Base-by-base conservation (phyloP, 257 asterid genomes). In the Nicotiana paniculata region DNA sequence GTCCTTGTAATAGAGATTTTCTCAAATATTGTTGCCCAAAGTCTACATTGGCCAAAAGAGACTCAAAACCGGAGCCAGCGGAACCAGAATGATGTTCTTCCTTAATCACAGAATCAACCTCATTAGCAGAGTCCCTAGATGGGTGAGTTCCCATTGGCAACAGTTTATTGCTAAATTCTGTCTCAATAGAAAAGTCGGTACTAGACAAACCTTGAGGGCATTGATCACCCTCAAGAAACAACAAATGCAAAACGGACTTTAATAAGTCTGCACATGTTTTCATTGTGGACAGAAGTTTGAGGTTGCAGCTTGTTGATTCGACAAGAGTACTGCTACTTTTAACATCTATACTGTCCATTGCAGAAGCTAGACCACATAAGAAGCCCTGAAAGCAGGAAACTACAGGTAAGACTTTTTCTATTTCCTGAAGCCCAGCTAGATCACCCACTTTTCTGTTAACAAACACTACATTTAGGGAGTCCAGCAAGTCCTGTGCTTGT, bases 311-410 rank as follows among this genome's bases (percentile, higher is more conserved):
- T 81, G 90, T 88, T 46, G 85, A 82, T 70, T 82, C 88, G 58
- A 79, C 35, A 85, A 83, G 83, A 84, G 58, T 33, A 83, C 84
- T 84, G 86, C 84, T 77, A 35, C 81, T 83, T 79, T 11, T 86
- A 59, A 86, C 84, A 66, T 65, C 83, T 82, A 58, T 43, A 58
- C 69, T 86, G 80, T 88, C 89, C 70, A 89, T 77, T 55, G 90
- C 83, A 63, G 90, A 91, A 83, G 93, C 91, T 80, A 94, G 82
- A 32, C 98, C 98, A 91, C 90, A 88, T 69, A 96, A 89, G 65
- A 93, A 86, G 82, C 97, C 98, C 85, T 91, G 95, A 81, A 84
- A 85, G 89, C 96, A 92, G 79, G 98, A 86, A 79, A 90, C 65
- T 15, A 82, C 63, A 48, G 95, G 80, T 67, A 95, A 90, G 66